Conservation (phyloP, 495 filamentous ascomycete species). For the Copromyces sp. region DNA sequence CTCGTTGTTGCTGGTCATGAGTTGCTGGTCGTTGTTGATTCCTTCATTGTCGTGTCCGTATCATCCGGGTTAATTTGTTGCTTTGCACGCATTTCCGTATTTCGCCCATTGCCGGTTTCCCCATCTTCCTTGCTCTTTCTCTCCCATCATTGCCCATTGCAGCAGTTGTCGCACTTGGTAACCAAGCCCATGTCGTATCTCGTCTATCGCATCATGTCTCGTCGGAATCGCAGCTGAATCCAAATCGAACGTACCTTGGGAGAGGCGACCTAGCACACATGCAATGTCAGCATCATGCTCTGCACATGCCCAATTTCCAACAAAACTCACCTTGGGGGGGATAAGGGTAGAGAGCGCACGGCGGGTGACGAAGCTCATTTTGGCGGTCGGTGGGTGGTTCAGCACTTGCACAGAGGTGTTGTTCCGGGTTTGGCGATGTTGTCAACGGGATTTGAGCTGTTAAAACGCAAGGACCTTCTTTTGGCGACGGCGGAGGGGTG, state of each 20-base stretch:
- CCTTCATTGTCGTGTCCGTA: not conserved
- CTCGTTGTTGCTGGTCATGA: not conserved
- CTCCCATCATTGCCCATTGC: not conserved
- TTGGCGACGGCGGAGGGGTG: slow-evolving; percentile 9
- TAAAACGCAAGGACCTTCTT: slow-evolving; percentile 6
- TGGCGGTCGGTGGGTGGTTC: slow-evolving; percentile 32
- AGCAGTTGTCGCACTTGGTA: not conserved
- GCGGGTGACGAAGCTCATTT: slow-evolving; percentile 84
- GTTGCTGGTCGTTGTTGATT: too few relatives aligned
- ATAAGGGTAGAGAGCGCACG: slow-evolving; percentile 95
- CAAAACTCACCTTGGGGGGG: slow-evolving; percentile 76
- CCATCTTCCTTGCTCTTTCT: not conserved
- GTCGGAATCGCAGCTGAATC: not conserved
- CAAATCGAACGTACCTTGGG: slow-evolving; percentile 64
- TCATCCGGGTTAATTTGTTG: not conserved
- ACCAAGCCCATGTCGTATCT: not conserved
- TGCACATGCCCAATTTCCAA: not conserved
- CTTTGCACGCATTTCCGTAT: not conserved
- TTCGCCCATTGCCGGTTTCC: not conserved
- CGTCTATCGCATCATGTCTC: not conserved
- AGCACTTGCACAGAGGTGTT: slow-evolving; percentile 12
- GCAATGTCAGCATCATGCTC: slow-evolving; percentile 18
- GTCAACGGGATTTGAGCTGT: slow-evolving; percentile 11
- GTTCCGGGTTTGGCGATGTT: slow-evolving; percentile 12
- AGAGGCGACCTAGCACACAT: slow-evolving; percentile 54